Evolutionary conservation across 192 early-diverging fungal genomes (phyloP).

Genomic region (Funneliformis geosporum): DNA sequence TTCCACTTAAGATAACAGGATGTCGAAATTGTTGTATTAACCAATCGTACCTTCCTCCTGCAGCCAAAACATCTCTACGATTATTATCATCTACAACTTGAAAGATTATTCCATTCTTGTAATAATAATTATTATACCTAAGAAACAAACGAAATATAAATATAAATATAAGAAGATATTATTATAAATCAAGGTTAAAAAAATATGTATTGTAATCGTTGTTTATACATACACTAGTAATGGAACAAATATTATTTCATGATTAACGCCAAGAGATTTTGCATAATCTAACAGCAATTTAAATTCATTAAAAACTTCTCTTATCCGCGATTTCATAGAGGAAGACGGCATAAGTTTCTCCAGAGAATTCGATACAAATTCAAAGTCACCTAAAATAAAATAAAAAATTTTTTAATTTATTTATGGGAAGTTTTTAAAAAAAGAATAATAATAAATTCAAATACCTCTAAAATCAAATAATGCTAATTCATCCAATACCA

Average conservation of each 20-base stretch:
- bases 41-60: conserved; percentile 57
- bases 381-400: conserved; percentile 45
- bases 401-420: neutral
- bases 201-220: neutral
- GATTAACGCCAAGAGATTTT: conserved; percentile 52
- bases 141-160: neutral
- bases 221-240: conserved; percentile 49
- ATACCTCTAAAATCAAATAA: conserved; percentile 64
- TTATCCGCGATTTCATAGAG: conserved; percentile 43
- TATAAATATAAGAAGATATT: neutral
- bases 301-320: conserved; percentile 44
- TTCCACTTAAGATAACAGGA: conserved; percentile 36
- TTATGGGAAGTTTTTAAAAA: neutral
- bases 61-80: conserved; percentile 56
- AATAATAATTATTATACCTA: conserved; percentile 58
- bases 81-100: conserved; percentile 52
- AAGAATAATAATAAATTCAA: neutral
- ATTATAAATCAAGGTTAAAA: neutral
- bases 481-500: conserved; percentile 64
- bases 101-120: conserved; percentile 61
- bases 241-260: conserved; percentile 53
- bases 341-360: conserved; percentile 47
- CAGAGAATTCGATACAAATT: conserved; percentile 45
- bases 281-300: conserved; percentile 41
- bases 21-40: conserved; percentile 55